phyloP scores from a whole-genome alignment of 306 rosid genomes.

The Prunus davidiana region DNA sequence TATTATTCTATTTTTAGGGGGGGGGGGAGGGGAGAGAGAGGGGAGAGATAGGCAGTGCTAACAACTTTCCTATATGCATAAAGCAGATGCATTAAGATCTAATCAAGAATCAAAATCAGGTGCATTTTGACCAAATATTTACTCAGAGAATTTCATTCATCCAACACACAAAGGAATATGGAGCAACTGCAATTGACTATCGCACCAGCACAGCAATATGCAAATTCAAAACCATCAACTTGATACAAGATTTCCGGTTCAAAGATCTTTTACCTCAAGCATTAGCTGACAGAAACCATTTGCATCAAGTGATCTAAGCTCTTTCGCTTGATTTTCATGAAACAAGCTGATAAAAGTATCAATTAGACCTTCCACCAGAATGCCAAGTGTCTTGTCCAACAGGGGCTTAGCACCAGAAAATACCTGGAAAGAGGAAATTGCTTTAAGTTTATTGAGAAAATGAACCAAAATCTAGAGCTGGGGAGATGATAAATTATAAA shows the following conservation, averaged over 20 bases:
- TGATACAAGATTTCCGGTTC: conserved; percentile 4
- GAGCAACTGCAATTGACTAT: not conserved
- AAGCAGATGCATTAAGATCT: not conserved
- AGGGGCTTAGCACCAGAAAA: conserved; percentile 93
- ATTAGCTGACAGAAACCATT: conserved; percentile 96
- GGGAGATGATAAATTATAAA: not conserved
- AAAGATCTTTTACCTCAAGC: conserved; percentile 74
- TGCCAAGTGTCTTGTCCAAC: conserved; percentile 94
- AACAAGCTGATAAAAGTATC: conserved; percentile 92
- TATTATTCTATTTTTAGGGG: not conserved
- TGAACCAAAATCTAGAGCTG: not conserved
- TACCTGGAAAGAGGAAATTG: conserved; percentile 49
- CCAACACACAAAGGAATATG: not conserved
- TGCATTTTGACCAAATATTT: not conserved
- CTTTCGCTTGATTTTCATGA: conserved; percentile 64
- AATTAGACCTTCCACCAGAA: conserved; percentile 95
- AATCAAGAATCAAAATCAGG: not conserved
- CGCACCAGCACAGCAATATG: conserved; percentile 1
- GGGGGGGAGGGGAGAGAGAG: too few relatives aligned
- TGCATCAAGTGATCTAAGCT: conserved; percentile 73
- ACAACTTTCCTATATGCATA: not conserved
- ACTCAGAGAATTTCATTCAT: not conserved
- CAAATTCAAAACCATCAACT: conserved; percentile 5
- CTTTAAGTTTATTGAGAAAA: conserved; percentile 18
- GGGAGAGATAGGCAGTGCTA: too few relatives aligned